phyloP scores from a whole-genome alignment of 2,329 filamentous ascomycete genomes.

The Trichophyton benhamiae region DNA sequence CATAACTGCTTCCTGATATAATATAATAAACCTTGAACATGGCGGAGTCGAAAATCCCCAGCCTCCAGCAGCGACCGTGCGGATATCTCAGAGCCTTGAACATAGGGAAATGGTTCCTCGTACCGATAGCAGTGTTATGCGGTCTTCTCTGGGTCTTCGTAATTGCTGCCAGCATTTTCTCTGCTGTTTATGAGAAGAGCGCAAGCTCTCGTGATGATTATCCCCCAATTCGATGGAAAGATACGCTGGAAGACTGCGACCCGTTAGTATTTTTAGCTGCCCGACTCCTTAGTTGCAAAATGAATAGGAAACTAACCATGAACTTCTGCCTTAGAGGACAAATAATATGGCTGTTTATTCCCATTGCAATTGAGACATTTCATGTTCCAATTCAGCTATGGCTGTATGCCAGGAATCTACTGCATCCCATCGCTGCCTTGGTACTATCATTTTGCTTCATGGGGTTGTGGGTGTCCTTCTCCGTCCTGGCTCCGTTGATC shows the following conservation, averaged over 20 bases:
- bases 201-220: neutral
- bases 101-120: neutral
- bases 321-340: neutral
- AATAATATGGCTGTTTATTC: slow-evolving; percentile 3
- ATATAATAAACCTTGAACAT: neutral
- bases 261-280: neutral
- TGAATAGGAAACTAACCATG: neutral
- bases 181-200: neutral
- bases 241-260: neutral
- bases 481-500: neutral
- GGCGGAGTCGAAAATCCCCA: neutral
- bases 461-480: neutral
- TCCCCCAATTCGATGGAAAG: neutral
- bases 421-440: slow-evolving; percentile 8
- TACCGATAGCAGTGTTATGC: slow-evolving; percentile 3
- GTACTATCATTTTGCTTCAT: slow-evolving; percentile 1
- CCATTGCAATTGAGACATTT: slow-evolving; percentile 5
- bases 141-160: slow-evolving; percentile 3
- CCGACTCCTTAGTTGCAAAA: neutral
- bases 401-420: neutral
- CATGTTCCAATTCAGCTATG: slow-evolving; percentile 6
- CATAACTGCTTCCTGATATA: neutral
- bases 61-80: neutral
- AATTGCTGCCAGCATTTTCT: neutral
- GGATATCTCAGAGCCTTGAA: neutral